phyloP scores from a whole-genome alignment of 2,329 filamentous ascomycete species.

The Geosmithia flava region DNA sequence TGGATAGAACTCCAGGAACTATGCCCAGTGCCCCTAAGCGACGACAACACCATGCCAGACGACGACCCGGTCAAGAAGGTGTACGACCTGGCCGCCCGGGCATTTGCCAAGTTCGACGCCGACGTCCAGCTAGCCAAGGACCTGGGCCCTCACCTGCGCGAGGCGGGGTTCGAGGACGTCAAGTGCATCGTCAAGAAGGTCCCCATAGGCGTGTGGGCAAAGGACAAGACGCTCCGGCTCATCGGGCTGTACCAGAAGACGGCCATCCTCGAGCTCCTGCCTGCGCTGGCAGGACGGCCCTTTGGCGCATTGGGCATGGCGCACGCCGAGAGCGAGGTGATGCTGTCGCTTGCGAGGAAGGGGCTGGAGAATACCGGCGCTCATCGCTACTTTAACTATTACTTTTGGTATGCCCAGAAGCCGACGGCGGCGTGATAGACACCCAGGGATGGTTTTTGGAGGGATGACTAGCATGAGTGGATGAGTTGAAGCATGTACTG shows the following conservation, averaged over 20 bases:
- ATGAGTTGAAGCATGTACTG: too few relatives aligned
- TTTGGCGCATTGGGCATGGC: slow-evolving; percentile 22
- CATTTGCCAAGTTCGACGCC: slow-evolving; percentile 9
- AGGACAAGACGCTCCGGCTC: slow-evolving; percentile 20
- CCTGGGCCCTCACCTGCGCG: slow-evolving; percentile 3
- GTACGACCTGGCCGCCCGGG: slow-evolving; percentile 7
- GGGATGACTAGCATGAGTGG: too few relatives aligned
- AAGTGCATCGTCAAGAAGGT: slow-evolving; percentile 15
- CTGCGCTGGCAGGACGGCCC: slow-evolving; percentile 24
- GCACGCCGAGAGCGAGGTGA: slow-evolving; percentile 16
- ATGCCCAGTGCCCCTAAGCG: slow-evolving; percentile 8
- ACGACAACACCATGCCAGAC: slow-evolving; percentile 10
- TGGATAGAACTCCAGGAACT: slow-evolving; percentile 46
- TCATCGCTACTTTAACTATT: slow-evolving; percentile 26
- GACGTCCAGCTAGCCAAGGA: slow-evolving; percentile 3
- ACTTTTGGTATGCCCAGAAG: slow-evolving; percentile 25
- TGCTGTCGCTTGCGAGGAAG: slow-evolving; percentile 16
- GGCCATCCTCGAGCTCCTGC: slow-evolving; percentile 27
- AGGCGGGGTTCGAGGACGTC: slow-evolving; percentile 10
- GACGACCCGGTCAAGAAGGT: slow-evolving; percentile 10
- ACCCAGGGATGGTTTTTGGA: too few relatives aligned
- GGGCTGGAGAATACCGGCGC: slow-evolving; percentile 20
- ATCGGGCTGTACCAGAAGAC: slow-evolving; percentile 28
- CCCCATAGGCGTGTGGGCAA: slow-evolving; percentile 39
- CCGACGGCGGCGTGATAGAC: slow-evolving; percentile 10